These are phyloP conservation scores for Candida succiphila DNA, from an alignment of 805 yeast genomes.

Conservation along the genomic window DNA sequence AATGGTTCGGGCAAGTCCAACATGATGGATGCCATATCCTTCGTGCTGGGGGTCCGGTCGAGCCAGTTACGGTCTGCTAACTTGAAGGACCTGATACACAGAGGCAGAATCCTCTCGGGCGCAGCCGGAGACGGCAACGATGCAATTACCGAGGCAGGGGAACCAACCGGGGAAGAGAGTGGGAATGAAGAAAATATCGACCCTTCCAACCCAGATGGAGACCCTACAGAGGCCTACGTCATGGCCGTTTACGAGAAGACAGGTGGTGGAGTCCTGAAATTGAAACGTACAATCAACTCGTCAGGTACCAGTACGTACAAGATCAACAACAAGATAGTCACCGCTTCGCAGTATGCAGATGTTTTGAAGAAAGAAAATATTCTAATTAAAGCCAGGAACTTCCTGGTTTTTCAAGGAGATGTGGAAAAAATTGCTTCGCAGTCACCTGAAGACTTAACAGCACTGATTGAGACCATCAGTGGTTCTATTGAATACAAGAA, in stretches of 20 bases:
- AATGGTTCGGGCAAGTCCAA: slow-evolving; percentile 98
- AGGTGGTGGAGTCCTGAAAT: slow-evolving; percentile 45
- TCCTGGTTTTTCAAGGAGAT: slow-evolving; percentile 93
- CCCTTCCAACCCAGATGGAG: slow-evolving; percentile 7
- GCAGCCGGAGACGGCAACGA: slow-evolving; percentile 15
- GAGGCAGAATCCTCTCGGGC: slow-evolving; percentile 43
- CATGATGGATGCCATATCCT: slow-evolving; percentile 90
- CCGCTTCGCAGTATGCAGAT: slow-evolving; percentile 55
- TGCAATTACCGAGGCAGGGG: slow-evolving; percentile 14
- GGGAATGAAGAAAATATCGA: slow-evolving; percentile 2
- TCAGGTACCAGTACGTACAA: slow-evolving; percentile 60
- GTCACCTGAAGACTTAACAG: slow-evolving; percentile 65
- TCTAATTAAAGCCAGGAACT: slow-evolving; percentile 80
- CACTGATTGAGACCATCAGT: slow-evolving; percentile 69
- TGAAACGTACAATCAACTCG: slow-evolving; percentile 52
- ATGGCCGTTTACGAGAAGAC: slow-evolving; percentile 64
- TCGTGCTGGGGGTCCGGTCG: slow-evolving; percentile 80
- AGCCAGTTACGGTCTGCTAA: slow-evolving; percentile 65
- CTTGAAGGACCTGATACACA: slow-evolving; percentile 68
- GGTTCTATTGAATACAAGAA: slow-evolving; percentile 62
- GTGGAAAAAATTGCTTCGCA: slow-evolving; percentile 90
- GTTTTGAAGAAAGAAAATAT: slow-evolving; percentile 71
- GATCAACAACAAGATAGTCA: slow-evolving; percentile 49
- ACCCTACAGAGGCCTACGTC: slow-evolving; percentile 58
- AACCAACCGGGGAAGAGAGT: slow-evolving; percentile 2